phyloP scores from a whole-genome alignment of 1,284 basidiomycete species.

The Malassezia arunalokei region DNA sequence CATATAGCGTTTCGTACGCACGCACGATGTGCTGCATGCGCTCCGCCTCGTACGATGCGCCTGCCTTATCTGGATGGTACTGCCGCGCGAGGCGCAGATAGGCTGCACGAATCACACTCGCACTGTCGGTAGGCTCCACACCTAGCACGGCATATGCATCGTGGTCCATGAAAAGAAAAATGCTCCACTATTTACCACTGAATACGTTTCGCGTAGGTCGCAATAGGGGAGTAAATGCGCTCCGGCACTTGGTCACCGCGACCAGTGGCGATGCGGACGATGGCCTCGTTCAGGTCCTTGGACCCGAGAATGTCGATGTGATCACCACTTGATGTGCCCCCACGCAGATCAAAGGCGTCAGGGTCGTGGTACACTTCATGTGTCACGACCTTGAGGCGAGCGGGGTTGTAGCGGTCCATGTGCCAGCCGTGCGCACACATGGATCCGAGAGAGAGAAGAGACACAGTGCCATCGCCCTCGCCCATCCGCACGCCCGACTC shows the following conservation, averaged over 20 bases:
- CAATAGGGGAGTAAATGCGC: conserved; percentile 65
- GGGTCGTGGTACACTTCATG: conserved; percentile 84
- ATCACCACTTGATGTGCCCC: conserved; percentile 55
- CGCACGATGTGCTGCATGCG: conserved; percentile 5
- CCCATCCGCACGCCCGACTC: conserved; percentile 37
- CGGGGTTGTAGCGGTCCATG: conserved; percentile 78
- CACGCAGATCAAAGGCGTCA: conserved; percentile 61
- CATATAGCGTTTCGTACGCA: conserved; percentile 12
- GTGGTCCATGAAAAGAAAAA: neutral
- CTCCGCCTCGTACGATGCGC: neutral
- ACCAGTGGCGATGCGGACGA: conserved; percentile 74
- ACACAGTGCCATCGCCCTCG: conserved; percentile 83
- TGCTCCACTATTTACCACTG: conserved; percentile 17
- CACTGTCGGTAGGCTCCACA: neutral
- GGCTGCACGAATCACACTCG: conserved; percentile 6
- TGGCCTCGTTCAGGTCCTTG: conserved; percentile 72
- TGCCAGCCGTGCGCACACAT: conserved; percentile 95
- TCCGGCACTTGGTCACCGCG: conserved; percentile 49
- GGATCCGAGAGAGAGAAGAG: conserved; percentile 71
- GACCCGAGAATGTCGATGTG: conserved; percentile 91
- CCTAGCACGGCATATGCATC: conserved; percentile 14
- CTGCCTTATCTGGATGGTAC: conserved; percentile 13
- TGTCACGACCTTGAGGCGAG: conserved; percentile 61
- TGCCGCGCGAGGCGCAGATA: conserved; percentile 11
- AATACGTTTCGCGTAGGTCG: conserved; percentile 31